Evolutionary conservation across 2,329 filamentous ascomycete species (phyloP).

Genomic region (Paracoccidioides brasiliensis): DNA sequence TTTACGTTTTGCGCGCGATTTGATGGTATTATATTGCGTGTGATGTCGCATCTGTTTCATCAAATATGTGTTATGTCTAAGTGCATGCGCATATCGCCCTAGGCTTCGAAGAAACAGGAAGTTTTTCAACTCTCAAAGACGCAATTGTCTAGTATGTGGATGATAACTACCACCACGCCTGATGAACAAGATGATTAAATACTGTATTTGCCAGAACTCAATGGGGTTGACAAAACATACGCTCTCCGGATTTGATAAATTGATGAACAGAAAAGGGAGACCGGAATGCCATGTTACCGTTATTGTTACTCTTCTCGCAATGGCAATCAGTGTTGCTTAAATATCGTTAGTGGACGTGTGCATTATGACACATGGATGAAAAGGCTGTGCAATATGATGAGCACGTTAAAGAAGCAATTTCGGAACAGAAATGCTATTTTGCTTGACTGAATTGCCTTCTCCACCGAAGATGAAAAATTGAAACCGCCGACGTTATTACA

Average conservation of each 20-base stretch:
- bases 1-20: not conserved
- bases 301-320: conserved; percentile 1
- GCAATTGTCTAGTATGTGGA: not conserved
- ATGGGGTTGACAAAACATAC: not conserved
- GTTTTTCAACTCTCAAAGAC: not conserved
- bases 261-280: not conserved
- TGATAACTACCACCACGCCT: not conserved
- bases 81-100: not conserved
- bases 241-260: not conserved
- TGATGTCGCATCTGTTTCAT: not conserved
- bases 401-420: not conserved
- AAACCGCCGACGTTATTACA: not conserved
- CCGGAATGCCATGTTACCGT: not conserved
- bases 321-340: not conserved
- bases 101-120: not conserved
- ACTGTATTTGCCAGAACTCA: not conserved
- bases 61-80: not conserved
- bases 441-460: not conserved
- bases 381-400: not conserved
- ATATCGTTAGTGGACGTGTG: conserved; percentile 1
- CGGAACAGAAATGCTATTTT: not conserved
- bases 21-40: not conserved
- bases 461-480: not conserved
- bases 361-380: not conserved
- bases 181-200: conserved; percentile 1